Percentiles rank a stretch among this genome's conserved stretches.
These are phyloP conservation scores for Ilyonectria sp. DNA, from an alignment of 2,329 filamentous ascomycete genomes.

Conservation along the genomic window DNA sequence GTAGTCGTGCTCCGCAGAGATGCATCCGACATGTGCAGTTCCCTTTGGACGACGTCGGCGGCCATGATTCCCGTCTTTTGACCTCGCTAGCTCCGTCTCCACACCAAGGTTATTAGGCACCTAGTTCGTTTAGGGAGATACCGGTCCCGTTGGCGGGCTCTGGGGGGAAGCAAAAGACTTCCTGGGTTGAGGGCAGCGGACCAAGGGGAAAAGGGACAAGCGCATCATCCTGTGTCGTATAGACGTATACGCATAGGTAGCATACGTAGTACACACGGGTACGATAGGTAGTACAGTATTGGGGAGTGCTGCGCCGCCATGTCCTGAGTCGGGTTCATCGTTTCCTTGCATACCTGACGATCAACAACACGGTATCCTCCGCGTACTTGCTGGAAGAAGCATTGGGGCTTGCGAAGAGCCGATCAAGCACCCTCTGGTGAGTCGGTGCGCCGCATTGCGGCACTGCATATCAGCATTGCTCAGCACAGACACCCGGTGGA, in stretches of 20 bases:
- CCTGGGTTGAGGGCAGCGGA: slow-evolving; percentile 12
- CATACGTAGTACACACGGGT: too few species aligned
- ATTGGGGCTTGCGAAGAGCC: neutral
- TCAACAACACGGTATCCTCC: neutral
- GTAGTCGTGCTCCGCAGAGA: too few species aligned
- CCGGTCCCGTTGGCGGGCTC: slow-evolving; percentile 7
- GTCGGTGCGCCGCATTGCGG: slow-evolving; percentile 9
- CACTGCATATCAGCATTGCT: slow-evolving; percentile 23
- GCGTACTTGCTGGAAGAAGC: neutral
- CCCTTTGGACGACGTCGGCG: neutral
- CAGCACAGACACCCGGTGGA: slow-evolving; percentile 27
- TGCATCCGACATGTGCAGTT: neutral
- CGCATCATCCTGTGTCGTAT: slow-evolving; percentile 1
- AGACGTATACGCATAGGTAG: too few species aligned
- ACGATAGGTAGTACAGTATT: neutral
- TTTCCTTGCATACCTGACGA: neutral
- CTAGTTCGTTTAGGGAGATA: slow-evolving; percentile 16
- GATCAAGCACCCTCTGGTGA: neutral
- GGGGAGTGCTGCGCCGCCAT: neutral
- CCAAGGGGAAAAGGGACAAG: slow-evolving; percentile 18
- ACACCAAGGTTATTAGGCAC: slow-evolving; percentile 13
- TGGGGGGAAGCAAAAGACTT: slow-evolving; percentile 17
- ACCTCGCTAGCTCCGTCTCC: slow-evolving; percentile 13
- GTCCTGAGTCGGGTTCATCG: neutral
- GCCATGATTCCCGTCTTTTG: slow-evolving; percentile 18